phyloP scores from a whole-genome alignment of 2,329 filamentous ascomycete species.

The Xylaria arbuscula region DNA sequence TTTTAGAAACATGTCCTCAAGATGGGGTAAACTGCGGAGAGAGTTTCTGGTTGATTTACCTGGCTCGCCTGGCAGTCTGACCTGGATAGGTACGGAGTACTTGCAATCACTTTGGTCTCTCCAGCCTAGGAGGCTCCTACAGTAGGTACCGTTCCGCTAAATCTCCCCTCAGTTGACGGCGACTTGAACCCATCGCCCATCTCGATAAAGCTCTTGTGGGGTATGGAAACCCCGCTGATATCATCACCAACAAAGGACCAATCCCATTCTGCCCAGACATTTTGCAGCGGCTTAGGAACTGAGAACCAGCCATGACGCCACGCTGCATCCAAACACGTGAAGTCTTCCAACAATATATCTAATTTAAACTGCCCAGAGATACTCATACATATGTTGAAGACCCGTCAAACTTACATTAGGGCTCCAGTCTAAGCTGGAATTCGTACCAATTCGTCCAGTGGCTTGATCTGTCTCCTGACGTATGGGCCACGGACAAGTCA shows the following conservation, averaged over 20 bases:
- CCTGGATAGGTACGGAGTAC: too few relatives aligned
- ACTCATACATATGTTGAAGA: not conserved
- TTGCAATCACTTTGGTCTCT: too few relatives aligned
- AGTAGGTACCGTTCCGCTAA: slow-evolving; percentile 18
- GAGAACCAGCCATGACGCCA: slow-evolving; percentile 29
- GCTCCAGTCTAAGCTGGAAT: not conserved
- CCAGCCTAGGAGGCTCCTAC: too few relatives aligned
- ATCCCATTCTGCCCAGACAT: not conserved
- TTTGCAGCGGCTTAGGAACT: slow-evolving; percentile 6
- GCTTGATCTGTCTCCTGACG: not conserved
- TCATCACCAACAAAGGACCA: slow-evolving; percentile 10
- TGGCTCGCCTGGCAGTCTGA: not conserved
- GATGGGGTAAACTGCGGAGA: slow-evolving; percentile 27
- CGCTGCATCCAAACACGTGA: slow-evolving; percentile 30
- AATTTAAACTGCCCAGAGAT: not conserved
- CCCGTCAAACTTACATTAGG: not conserved
- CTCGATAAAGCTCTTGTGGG: slow-evolving; percentile 19
- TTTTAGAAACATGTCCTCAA: not conserved
- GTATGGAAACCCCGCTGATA: not conserved
- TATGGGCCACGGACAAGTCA: too few relatives aligned
- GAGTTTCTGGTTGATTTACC: slow-evolving; percentile 3
- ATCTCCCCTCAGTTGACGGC: slow-evolving; percentile 7
- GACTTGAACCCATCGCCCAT: not conserved
- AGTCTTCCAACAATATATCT: slow-evolving; percentile 2
- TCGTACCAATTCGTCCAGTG: not conserved